Evolutionary conservation across 768 basidiomycete species (phyloP).

Genomic region (Leccinellum albellum): DNA sequence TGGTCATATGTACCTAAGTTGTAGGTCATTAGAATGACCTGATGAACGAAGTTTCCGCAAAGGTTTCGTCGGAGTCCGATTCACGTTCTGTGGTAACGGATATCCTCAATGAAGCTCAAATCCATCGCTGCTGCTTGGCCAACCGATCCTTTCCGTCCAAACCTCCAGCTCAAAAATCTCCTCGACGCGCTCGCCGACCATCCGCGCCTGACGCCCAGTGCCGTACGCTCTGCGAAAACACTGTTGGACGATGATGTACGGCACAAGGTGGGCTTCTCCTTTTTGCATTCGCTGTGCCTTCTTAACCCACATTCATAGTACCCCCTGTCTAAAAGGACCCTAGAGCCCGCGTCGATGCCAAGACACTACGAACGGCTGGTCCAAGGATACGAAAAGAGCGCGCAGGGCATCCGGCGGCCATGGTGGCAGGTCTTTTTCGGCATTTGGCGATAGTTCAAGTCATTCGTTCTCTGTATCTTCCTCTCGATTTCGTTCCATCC

Average conservation of each 20-base stretch:
- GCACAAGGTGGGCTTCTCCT: conserved; percentile 44
- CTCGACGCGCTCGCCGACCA: conserved; percentile 62
- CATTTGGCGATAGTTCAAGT: conserved; percentile 45
- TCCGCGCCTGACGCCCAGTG: conserved; percentile 59
- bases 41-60: too few relatives aligned
- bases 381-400: conserved; percentile 72
- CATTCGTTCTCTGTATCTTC: background rate
- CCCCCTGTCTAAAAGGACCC: conserved; percentile 56
- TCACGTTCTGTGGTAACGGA: too few relatives aligned
- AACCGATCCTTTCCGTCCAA: conserved; percentile 71
- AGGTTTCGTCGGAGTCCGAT: conserved; percentile 21
- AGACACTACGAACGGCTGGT: conserved; percentile 69
- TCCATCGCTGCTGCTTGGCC: conserved; percentile 62
- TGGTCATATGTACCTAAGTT: too few relatives aligned
- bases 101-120: conserved; percentile 43
- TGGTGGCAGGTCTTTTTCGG: conserved; percentile 85
- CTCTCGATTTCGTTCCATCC: background rate
- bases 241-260: conserved; percentile 53
- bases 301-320: conserved; percentile 44
- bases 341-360: conserved; percentile 69
- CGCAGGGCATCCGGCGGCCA: conserved; percentile 68
- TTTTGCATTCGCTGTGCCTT: background rate
- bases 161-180: conserved; percentile 66
- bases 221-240: conserved; percentile 56
- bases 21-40: too few relatives aligned